Evolutionary conservation across 345 rosid species (phyloP), one percentile per base, ranked within the genome.

Genomic region (Conringia planisiliqua): DNA sequence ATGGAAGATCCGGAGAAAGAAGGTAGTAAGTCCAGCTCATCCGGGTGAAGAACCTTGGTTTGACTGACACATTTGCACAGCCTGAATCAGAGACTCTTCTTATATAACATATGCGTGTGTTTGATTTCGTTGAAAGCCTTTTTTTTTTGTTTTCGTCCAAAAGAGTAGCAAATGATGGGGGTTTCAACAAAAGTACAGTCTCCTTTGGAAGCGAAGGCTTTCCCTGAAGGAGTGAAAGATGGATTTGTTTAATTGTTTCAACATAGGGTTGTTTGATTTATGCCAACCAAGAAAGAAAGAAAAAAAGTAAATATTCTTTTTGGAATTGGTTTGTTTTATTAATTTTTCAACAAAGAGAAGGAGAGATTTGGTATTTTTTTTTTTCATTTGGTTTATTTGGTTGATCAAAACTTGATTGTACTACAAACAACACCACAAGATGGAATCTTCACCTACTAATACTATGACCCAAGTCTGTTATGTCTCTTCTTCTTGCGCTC

Each of bases 1-100:
- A 70, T 77, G 11, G 92, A 86, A 81, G 86, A 71, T 24, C 81
- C 85, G 0, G 94, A 83, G 82, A 85, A 86, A 68, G 83, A 81
- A 30, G 64, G 77, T 66, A 71, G 77, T 78, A 78, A 71, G 16
- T 71, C 72, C 1, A 71, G 68, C 66, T 78, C 73, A 59, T 71
- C 81, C 4, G 75, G 80, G 18, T 68, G 68, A 75, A 47, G 51
- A 14, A 22, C n/a, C 10, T 22, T 35, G 59, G 56, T 55, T 65
- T 24, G 66, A 60, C 29, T 61, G 40, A 76, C 71, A 55, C 9
- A 44, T 70, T 58, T 76, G 75, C 66, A 47, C 71, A 76, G 75
- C 52, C 59, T 62, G 80, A 70, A 70, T 9, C 71, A 70, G 78
- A 67, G 18, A 35, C 20, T 29, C 70, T 33, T 50, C 22, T 54